Evolutionary conservation across 2,329 filamentous ascomycete species (phyloP), one percentile per base, ranked within the genome.

Genomic region (Penicillium sp.): DNA sequence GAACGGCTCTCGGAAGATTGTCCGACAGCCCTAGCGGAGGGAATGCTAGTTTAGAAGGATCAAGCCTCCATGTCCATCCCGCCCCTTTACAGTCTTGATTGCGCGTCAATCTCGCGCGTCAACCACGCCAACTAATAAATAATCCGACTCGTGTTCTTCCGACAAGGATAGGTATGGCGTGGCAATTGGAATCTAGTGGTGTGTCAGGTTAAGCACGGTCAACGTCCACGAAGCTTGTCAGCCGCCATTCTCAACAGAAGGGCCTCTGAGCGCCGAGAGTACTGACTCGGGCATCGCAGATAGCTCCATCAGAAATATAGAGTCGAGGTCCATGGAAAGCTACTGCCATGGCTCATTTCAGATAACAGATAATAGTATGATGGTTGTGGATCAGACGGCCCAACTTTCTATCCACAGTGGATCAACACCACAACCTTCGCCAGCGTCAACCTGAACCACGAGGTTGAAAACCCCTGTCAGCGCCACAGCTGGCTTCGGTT

Each of bases 331-430:
- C 6, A 15, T 38, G 15, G 15, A 41, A 41, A 41, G 3, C 11
- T 41, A 9, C 11, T 41, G 11, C 15, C 35, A 41, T 41, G 35
- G 35, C 15, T 41, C 35, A 15, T 15, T 41, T 41, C 7, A 38
- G 13, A 9, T 41, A 41, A 15, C 35, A 41, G 35, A 41, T 41
- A 41, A 6, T 11, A 41, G 15, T 11, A 15, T 15, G 13, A 41
- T 29, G 4, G 29, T 51, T 53, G 35, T 53, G 50, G 50, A 41
- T 23, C 50, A n/a, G 31, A 41, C 50, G 35, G 50, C 19, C 26
- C n/a, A 21, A 52, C 13, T 17, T 38, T n/a, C 31, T 41, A 26
- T 44, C 50, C 50, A 53, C 50, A 53, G 50, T 53, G 50, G 50
- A 53, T 44, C 31, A 26, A 53, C 49, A 52, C 35, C 29, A 15